These are phyloP conservation scores for Phytophthora cajani DNA, from an alignment of 352 stramenopile species.

Conservation along the genomic window DNA sequence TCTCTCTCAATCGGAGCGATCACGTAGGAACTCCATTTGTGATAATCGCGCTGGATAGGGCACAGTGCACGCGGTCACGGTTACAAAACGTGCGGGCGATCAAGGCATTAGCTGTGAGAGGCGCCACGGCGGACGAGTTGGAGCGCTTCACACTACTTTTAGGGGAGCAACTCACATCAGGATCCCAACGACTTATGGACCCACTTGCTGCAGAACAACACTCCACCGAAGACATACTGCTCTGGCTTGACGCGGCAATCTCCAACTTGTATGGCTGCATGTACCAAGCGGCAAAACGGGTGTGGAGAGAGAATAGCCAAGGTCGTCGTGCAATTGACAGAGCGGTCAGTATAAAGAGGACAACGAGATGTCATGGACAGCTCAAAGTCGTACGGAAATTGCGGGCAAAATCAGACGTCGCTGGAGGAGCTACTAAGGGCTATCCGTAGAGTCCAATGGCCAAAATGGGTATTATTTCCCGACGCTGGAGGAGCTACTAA, in stretches of 20 bases:
- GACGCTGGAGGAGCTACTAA: not conserved
- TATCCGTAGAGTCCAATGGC: not conserved
- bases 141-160: not conserved
- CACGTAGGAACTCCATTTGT: no score
- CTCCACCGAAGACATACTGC: not conserved
- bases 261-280: not conserved
- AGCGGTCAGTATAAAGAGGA: no score
- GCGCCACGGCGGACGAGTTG: not conserved
- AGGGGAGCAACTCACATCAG: not conserved
- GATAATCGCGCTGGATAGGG: no score
- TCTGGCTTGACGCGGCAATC: not conserved
- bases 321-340: no score
- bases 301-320: no score
- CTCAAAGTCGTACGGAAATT: not conserved
- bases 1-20: no score
- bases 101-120: not conserved
- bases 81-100: not conserved
- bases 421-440: not conserved
- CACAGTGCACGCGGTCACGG: not conserved
- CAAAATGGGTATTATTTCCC: conserved; percentile 1
- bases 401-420: no score
- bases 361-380: not conserved
- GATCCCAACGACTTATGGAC: not conserved
- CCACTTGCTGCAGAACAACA: not conserved
- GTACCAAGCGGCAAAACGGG: not conserved